Percentiles rank a stretch among this genome's conserved stretches.
Evolutionary conservation across 306 rosid species (phyloP).

Genomic region (Pterocarpus santalinus): DNA sequence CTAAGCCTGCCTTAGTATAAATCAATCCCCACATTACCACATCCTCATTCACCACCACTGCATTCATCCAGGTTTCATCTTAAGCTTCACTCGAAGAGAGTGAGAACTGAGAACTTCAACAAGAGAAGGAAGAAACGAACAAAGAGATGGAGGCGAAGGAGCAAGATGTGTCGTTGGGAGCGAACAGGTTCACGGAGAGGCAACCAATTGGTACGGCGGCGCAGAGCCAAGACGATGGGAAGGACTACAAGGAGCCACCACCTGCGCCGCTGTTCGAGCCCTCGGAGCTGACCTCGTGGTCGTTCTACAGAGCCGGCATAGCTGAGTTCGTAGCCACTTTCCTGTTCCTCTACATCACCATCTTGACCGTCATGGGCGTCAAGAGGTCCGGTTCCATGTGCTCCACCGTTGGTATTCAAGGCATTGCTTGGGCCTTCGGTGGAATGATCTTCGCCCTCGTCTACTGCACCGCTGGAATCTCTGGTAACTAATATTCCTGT

Average conservation of each 20-base stretch:
- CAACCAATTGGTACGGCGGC: conserved; percentile 70
- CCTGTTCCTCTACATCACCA: conserved; percentile 53
- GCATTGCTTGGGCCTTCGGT: conserved; percentile 86
- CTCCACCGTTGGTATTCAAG: conserved; percentile 63
- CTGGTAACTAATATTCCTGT: conserved; percentile 52
- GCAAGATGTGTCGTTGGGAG: conserved; percentile 84
- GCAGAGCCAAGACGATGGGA: conserved; percentile 71
- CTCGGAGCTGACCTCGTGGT: conserved; percentile 85
- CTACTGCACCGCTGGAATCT: conserved; percentile 95
- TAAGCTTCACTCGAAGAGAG: not conserved
- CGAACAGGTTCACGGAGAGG: conserved; percentile 90
- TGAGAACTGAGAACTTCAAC: not conserved
- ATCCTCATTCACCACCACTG: not conserved
- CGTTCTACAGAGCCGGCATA: conserved; percentile 58
- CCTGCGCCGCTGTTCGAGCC: conserved; percentile 76
- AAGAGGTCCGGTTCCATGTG: conserved; percentile 66
- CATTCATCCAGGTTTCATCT: not conserved
- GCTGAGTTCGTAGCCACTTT: conserved; percentile 59
- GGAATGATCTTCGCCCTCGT: conserved; percentile 96
- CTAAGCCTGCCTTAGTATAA: conserved; percentile 25
- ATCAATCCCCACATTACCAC: not conserved
- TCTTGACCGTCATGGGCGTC: conserved; percentile 60
- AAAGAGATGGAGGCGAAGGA: conserved; percentile 82
- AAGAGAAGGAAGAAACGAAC: not conserved
- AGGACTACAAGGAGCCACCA: conserved; percentile 76